Evolutionary conservation across 2,329 filamentous ascomycete species (phyloP), one percentile per base, ranked within the genome.

Genomic region (Fonsecaea pugnacius): DNA sequence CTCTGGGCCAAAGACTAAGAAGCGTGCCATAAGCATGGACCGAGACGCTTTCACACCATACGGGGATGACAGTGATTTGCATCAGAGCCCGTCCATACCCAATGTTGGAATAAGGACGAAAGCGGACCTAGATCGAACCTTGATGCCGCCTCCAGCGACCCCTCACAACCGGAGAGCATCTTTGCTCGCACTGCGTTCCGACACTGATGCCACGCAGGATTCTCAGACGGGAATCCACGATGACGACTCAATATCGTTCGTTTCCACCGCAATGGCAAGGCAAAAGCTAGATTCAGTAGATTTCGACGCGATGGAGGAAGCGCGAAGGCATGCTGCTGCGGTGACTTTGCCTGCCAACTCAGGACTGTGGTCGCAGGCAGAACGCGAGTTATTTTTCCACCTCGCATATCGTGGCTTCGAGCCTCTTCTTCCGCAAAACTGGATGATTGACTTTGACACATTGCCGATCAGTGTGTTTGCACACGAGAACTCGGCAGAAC

Each of bases 391-490:
- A 2, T 83, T 83, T 67, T 79, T 82, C 63, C 82, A 82, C 63
- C 78, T 87, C 33, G 78, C 79, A 5, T 79, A 82, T 75, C 83
- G 85, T 48, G 85, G 85, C 16, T 82, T 81, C 58, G 84, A 87
- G 73, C 82, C 85, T 9, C 72, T 87, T 1, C 71, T 87, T 12
- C 83, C 84, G 1, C 72, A 73, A 12, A 75, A 76, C 65, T 87
- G 84, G 84, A 75, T 77, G 51, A 73, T 79, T 56, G 84, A 87
- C 67, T 86, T 86, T 66, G 74, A 75, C 8, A 84, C 81, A 16
- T 71, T 87, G 14, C 85, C 85, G 1, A 76, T 80, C 8, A 76
- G 78, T 8, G 72, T 87, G 1, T 87, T 87, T 73, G 78, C 80
- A 8, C 36, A 67, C 1, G 68, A 73, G 2, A 73, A 76, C 10